phyloP scores from a whole-genome alignment of 2,329 filamentous ascomycete species.

The Apiospora arundinis region DNA sequence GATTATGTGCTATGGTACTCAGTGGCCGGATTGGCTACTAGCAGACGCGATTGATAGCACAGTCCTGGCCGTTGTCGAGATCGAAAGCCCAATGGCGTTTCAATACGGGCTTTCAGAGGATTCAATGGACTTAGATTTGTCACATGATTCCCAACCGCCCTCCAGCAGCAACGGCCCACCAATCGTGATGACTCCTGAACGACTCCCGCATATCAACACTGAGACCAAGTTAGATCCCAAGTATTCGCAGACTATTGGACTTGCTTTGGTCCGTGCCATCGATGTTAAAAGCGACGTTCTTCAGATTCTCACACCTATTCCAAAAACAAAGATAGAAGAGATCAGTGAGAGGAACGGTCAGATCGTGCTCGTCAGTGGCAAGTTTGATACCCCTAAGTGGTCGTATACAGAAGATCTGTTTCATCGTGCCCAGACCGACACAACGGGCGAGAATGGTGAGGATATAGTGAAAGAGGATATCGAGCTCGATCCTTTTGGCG shows the following conservation, averaged over 20 bases:
- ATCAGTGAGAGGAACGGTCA: slow-evolving; percentile 50
- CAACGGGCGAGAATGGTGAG: slow-evolving; percentile 29
- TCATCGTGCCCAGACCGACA: slow-evolving; percentile 30
- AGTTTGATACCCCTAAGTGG: slow-evolving; percentile 73
- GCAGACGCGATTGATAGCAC: slow-evolving; percentile 72
- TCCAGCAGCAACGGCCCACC: slow-evolving; percentile 25
- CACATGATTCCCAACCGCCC: slow-evolving; percentile 34
- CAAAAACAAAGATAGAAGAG: slow-evolving; percentile 46
- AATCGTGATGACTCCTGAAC: slow-evolving; percentile 51
- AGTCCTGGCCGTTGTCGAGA: slow-evolving; percentile 69
- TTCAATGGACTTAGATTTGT: slow-evolving; percentile 21
- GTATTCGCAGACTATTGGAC: slow-evolving; percentile 64
- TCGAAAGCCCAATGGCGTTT: slow-evolving; percentile 62
- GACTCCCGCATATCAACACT: slow-evolving; percentile 68
- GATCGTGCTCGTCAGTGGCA: slow-evolving; percentile 71
- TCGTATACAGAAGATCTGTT: slow-evolving; percentile 71
- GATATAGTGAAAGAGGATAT: slow-evolving; percentile 40
- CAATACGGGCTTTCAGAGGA: slow-evolving; percentile 34
- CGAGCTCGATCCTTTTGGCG: slow-evolving; percentile 38
- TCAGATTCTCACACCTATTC: slow-evolving; percentile 70
- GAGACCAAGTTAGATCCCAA: slow-evolving; percentile 65
- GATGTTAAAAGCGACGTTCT: slow-evolving; percentile 60
- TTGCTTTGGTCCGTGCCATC: slow-evolving; percentile 74
- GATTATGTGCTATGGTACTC: slow-evolving; percentile 71
- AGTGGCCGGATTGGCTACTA: slow-evolving; percentile 63